These are phyloP conservation scores for Erodium moschatum DNA, from an alignment of 441 rosid species.

Conservation along the genomic window DNA sequence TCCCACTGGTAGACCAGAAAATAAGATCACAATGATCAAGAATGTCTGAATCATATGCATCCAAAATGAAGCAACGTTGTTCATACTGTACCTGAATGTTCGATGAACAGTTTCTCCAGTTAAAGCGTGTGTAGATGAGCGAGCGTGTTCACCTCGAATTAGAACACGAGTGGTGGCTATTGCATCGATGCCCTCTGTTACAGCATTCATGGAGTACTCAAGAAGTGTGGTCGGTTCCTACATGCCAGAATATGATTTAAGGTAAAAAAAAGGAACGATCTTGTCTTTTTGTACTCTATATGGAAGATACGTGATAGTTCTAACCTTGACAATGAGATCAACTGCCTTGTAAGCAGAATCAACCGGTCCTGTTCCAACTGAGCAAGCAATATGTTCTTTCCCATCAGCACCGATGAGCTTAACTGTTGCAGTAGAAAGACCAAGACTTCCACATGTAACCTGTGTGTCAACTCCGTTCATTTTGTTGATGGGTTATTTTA, in stretches of 20 bases:
- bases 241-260: neutral
- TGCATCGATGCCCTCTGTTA: conserved; percentile 89
- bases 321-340: conserved; percentile 77
- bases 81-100: conserved; percentile 49
- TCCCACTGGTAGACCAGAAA: conserved; percentile 44
- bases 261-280: too few relatives aligned
- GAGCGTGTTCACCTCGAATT: conserved; percentile 47
- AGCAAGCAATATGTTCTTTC: conserved; percentile 56
- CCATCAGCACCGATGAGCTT: conserved; percentile 64
- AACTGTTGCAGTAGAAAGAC: conserved; percentile 83
- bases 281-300: too few relatives aligned
- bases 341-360: conserved; percentile 93
- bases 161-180: conserved; percentile 85
- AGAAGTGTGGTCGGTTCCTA: conserved; percentile 67
- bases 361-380: conserved; percentile 80
- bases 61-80: neutral
- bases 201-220: conserved; percentile 74
- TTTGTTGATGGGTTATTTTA: neutral
- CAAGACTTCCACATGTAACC: conserved; percentile 88
- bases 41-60: neutral
- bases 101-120: conserved; percentile 48
- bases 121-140: conserved; percentile 37
- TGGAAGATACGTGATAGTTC: too few relatives aligned
- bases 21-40: neutral
- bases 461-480: conserved; percentile 23